Evolutionary conservation across 2,329 filamentous ascomycete species (phyloP).

Genomic region (Immersiporthe knoxdaviesiana): DNA sequence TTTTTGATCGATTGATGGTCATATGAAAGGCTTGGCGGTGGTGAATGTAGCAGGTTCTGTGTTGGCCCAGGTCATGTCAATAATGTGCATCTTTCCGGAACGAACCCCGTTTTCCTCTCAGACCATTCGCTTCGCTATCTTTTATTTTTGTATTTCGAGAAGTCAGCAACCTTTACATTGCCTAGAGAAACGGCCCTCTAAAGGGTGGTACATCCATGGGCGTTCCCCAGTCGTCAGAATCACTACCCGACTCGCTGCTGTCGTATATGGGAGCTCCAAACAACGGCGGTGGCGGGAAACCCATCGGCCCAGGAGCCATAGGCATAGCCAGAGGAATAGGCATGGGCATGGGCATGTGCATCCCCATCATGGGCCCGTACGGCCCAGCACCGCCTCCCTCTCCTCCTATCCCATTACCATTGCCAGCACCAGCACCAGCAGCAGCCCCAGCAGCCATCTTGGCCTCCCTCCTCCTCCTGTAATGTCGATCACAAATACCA

Average conservation of each 20-base stretch:
- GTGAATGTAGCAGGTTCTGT: neutral
- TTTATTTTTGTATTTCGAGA: neutral
- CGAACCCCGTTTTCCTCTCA: too few species aligned
- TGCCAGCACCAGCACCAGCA: too few species aligned
- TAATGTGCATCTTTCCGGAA: neutral
- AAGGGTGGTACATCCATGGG: constrained; percentile 18
- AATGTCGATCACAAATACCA: constrained; percentile 22
- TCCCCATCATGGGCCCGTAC: constrained; percentile 6
- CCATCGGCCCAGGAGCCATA: neutral
- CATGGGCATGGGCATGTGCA: constrained; percentile 6
- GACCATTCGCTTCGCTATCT: neutral
- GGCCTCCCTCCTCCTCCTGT: neutral
- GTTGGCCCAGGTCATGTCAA: neutral
- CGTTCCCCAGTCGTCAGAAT: constrained; percentile 12
- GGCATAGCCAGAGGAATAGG: neutral
- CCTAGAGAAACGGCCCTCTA: constrained; percentile 12
- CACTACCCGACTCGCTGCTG: constrained; percentile 19
- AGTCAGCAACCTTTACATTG: neutral
- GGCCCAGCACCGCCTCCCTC: neutral
- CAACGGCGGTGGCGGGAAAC: constrained; percentile 8
- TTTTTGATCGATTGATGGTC: neutral
- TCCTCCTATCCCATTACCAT: neutral
- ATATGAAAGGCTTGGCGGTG: neutral
- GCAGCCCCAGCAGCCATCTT: neutral
- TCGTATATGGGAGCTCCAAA: constrained; percentile 11